These are phyloP conservation scores for Cladosporium velox DNA, from an alignment of 2,329 filamentous ascomycete genomes.

Conservation along the genomic window DNA sequence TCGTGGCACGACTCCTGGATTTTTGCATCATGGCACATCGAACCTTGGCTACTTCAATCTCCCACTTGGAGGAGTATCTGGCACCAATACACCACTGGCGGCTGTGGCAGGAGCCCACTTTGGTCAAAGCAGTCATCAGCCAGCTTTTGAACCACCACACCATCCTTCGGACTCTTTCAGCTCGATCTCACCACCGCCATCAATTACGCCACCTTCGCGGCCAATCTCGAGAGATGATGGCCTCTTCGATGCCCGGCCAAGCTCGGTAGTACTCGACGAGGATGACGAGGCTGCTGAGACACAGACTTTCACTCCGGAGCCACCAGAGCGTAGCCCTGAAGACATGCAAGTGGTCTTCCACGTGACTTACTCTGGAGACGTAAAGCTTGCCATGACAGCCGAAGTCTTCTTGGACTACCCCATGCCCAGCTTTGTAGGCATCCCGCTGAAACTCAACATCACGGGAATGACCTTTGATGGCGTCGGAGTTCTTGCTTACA, in stretches of 20 bases:
- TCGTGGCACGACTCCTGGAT: constrained; percentile 55
- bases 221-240: constrained; percentile 44
- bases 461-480: constrained; percentile 95
- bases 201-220: constrained; percentile 46
- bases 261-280: constrained; percentile 28
- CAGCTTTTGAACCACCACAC: constrained; percentile 29
- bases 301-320: constrained; percentile 55
- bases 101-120: constrained; percentile 73
- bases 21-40: constrained; percentile 66
- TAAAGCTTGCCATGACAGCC: constrained; percentile 85
- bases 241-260: constrained; percentile 29
- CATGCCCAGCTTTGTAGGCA: constrained; percentile 96
- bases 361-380: constrained; percentile 83
- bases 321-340: constrained; percentile 74
- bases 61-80: constrained; percentile 71
- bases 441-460: constrained; percentile 91
- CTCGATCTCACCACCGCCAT: constrained; percentile 50
- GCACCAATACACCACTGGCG: constrained; percentile 76
- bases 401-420: constrained; percentile 97
- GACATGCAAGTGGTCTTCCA: constrained; percentile 93
- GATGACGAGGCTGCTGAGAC: constrained; percentile 33
- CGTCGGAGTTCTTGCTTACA: constrained; percentile 87
- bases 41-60: constrained; percentile 83
- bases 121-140: constrained; percentile 36
- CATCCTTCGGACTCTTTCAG: constrained; percentile 43